These are phyloP conservation scores for Immersiella caudata DNA, from an alignment of 495 filamentous ascomycete species.

Conservation along the genomic window DNA sequence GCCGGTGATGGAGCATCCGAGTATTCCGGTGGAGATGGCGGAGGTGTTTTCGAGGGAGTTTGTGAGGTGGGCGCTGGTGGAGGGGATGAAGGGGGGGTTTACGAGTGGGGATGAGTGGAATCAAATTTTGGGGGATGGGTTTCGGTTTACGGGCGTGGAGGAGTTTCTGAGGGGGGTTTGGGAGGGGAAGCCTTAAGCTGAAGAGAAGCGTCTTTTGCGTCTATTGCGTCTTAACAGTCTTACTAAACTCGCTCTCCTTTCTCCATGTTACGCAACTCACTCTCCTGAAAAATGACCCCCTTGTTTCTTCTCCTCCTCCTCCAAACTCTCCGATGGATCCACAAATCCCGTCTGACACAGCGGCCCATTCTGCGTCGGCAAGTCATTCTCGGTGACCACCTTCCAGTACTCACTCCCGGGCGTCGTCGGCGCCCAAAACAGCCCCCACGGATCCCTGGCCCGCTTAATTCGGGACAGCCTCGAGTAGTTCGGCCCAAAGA, in stretches of 20 bases:
- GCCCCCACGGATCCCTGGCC: conserved; percentile 53
- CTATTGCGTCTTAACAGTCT: too few relatives aligned
- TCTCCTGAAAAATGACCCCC: neutral
- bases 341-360: conserved; percentile 31
- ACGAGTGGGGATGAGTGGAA: conserved; percentile 57
- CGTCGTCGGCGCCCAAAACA: conserved; percentile 60
- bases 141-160: conserved; percentile 50
- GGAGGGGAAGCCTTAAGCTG: too few relatives aligned
- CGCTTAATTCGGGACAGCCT: conserved; percentile 55
- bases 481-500: conserved; percentile 59
- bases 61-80: too few relatives aligned
- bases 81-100: conserved; percentile 38
- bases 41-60: too few relatives aligned
- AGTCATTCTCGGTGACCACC: conserved; percentile 33
- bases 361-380: conserved; percentile 43
- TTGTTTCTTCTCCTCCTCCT: neutral
- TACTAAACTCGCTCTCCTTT: too few relatives aligned
- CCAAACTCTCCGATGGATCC: neutral
- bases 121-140: conserved; percentile 51
- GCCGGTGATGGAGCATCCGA: conserved; percentile 45
- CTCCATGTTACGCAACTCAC: neutral
- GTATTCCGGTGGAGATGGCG: conserved; percentile 20
- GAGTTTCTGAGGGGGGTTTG: conserved; percentile 44
- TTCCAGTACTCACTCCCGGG: conserved; percentile 59
- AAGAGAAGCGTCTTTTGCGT: too few relatives aligned